Evolutionary conservation across 805 yeast genomes (phyloP), one percentile per base, ranked within the genome.

Genomic region (Zygosaccharomyces lentus): DNA sequence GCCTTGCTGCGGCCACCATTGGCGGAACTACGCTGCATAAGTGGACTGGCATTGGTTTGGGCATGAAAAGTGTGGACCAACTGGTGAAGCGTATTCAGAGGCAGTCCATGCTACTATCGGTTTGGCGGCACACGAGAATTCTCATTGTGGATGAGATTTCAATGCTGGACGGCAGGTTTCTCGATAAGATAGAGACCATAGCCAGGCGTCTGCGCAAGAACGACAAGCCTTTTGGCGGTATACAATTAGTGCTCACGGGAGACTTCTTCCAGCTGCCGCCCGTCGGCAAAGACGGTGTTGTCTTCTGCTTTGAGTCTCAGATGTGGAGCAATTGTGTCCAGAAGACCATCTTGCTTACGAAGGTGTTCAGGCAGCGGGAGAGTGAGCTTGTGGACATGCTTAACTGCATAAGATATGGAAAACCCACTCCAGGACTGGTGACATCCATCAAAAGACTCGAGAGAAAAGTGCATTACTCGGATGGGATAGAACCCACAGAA

Each of bases 201-300:
- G 97, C 93, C 0, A 73, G 83, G 53, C 58, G 56, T 1, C 65
- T 86, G 4, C 73, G 82, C 31, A 70, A 66, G 17, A 65, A 53
- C 19, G 62, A 69, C 10, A 54, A 52, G 40, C 96, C 97, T 0
- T 93, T 93, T 72, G 99, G 99, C 4, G 99, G 99, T 0, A 82
- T 93, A 36, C 99, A 93, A 59, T 55, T 93, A 12, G 78, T 93
- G 9, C 66, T 90, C 29, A 84, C 95, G 3, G 99, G 99, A n/a
- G 99, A 93, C 67, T 90, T 91, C 62, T 90, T 84, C 65, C 99
- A 93, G 67, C 72, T 93, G 36, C 99, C 99, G 1, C 99, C 99
- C 0, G 95, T 93, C 6, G 70, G 74, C 9, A 72, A 72, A 17
- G 71, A 68, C 34, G 66, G 61, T 16, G 61, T 72, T 0, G 62